Evolutionary conservation across 495 filamentous ascomycete species (phyloP).

Genomic region (Neurospora sublineolata): DNA sequence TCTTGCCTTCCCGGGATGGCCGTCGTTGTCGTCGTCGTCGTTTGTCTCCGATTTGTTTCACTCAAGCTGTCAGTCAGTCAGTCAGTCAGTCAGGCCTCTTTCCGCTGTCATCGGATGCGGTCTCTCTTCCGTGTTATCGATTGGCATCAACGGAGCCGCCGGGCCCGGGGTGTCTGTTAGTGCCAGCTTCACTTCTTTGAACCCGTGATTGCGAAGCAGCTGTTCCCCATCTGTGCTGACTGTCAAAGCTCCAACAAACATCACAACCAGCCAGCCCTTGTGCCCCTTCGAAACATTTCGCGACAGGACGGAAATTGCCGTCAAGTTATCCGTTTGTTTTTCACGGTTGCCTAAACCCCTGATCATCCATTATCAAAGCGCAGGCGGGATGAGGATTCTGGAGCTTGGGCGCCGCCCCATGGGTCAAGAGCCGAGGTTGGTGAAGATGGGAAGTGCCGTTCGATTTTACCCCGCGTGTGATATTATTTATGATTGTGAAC

Average conservation of each 20-base stretch:
- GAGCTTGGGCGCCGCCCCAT: background rate
- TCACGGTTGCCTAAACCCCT: background rate
- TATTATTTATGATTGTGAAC: background rate
- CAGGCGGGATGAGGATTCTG: background rate
- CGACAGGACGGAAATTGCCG: background rate
- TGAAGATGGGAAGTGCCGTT: background rate
- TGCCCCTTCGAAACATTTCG: background rate
- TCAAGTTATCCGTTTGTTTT: background rate
- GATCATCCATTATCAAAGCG: background rate
- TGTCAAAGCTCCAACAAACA: background rate
- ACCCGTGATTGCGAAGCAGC: background rate
- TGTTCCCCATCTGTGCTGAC: background rate
- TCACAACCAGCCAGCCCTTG: background rate
- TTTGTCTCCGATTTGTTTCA: background rate
- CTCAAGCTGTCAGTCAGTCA: background rate
- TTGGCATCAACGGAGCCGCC: background rate
- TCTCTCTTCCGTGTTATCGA: background rate
- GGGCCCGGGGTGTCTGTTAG: background rate
- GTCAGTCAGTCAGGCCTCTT: background rate
- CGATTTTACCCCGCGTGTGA: background rate
- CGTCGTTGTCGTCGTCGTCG: background rate
- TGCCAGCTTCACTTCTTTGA: background rate
- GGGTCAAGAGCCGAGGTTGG: background rate
- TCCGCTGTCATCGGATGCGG: background rate
- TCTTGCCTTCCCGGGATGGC: background rate